Evolutionary conservation across 805 yeast species (phyloP), one percentile per base, ranked within the genome.

Genomic region (Saccharomycopsis javanensis): DNA sequence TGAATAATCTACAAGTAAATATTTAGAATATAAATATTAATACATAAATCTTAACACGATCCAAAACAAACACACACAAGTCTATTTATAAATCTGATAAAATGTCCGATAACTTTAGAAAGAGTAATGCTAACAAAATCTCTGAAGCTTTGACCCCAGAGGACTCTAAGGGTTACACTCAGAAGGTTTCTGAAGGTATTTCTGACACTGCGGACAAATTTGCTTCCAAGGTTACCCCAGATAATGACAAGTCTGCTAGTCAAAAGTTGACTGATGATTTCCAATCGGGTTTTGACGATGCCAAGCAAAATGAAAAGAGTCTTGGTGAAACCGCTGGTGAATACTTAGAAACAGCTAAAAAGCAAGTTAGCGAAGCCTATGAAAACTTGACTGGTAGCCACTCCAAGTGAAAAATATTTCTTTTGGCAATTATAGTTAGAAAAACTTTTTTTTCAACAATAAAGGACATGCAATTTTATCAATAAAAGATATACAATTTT

Each of bases 131-230:
- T 63, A 85, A 85, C 69, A 86, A 88, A 73, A 73, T 79, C 64
- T 58, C 78, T 55, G 96, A 88, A 76, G 67, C 79, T 48, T 59
- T 84, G 50, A 85, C 80, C 64, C 96, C 96, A 63, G 84, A 88
- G 61, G 71, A 79, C 57, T 79, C 85, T 71, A 89, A 89, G 75
- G 65, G 83, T 38, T 71, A 73, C 66, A 70, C 74, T 55, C 85
- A 86, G 67, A 75, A 85, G 73, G 83, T 83, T 63, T 85, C 85
- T 77, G 96, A 89, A 74, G 58, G 69, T 31, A 81, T 79, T 61
- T 81, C 94, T 59, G 85, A 79, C 67, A 68, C 77, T n/a, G 78
- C 76, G 65, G 96, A 89, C 75, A 74, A 78, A 67, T 71, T 77
- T 56, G 88, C 84, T 58, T 75, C 78, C 52, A 70, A 76, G 56